Evolutionary conservation across 495 filamentous ascomycete genomes (phyloP).

Genomic region (Penicillium canescens): DNA sequence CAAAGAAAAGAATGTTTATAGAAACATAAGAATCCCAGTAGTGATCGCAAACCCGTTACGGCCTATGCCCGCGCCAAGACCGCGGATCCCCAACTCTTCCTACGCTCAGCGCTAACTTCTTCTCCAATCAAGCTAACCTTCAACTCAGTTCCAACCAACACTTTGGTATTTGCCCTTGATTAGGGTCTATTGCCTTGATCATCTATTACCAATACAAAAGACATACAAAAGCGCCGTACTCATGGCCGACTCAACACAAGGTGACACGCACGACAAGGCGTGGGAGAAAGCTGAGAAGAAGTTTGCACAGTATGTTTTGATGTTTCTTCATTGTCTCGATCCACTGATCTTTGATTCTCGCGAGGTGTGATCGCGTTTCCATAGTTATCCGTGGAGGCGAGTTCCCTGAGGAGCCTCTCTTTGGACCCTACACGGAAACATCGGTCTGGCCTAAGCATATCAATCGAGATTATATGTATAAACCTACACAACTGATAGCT

Average conservation of each 20-base stretch:
- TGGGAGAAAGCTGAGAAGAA: slow-evolving; percentile 42
- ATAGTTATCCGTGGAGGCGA: not conserved
- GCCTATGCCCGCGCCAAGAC: slow-evolving; percentile 35
- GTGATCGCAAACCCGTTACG: not conserved
- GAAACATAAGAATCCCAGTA: not conserved
- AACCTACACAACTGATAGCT: slow-evolving; percentile 5
- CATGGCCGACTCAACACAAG: slow-evolving; percentile 19
- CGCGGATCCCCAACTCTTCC: slow-evolving; percentile 23
- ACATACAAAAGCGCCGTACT: not conserved
- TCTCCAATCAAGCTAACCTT: slow-evolving; percentile 22
- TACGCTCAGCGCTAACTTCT: slow-evolving; percentile 15
- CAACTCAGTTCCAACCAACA: slow-evolving; percentile 1
- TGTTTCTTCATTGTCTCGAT: not conserved
- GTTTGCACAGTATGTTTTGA: slow-evolving; percentile 39
- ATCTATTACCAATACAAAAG: not conserved
- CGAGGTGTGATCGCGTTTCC: not conserved
- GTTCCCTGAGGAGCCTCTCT: not conserved
- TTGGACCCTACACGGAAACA: not conserved
- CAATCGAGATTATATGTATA: too few relatives aligned
- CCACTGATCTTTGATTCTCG: not conserved
- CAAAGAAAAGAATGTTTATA: not conserved
- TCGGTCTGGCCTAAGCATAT: too few relatives aligned
- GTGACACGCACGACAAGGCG: slow-evolving; percentile 26
- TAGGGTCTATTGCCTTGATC: not conserved
- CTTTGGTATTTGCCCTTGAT: not conserved